Percentiles rank a stretch among this genome's conserved stretches.
Evolutionary conservation across 768 basidiomycete species (phyloP).

Genomic region (Leccinum incarnatum): DNA sequence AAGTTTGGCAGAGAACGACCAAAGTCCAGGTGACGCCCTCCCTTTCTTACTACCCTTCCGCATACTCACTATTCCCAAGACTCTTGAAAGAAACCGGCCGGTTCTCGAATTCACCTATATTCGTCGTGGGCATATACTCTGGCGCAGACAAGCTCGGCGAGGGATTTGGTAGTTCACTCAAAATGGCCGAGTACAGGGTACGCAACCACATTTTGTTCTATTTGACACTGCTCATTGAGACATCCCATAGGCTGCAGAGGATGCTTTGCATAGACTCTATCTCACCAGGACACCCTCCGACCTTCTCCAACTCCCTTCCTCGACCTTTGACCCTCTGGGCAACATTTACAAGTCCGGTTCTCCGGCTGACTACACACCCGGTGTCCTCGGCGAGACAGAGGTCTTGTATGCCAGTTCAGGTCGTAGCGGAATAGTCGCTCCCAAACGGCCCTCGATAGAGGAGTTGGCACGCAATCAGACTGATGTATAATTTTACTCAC

Average conservation of each 20-base stretch:
- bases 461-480: slow-evolving; percentile 19
- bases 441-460: slow-evolving; percentile 29
- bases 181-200: slow-evolving; percentile 94
- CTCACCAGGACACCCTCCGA: slow-evolving; percentile 75
- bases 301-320: slow-evolving; percentile 65
- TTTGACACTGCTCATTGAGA: background rate
- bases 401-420: slow-evolving; percentile 69
- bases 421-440: slow-evolving; percentile 42
- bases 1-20: slow-evolving; percentile 67
- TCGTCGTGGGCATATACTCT: slow-evolving; percentile 93
- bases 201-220: slow-evolving; percentile 17
- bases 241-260: slow-evolving; percentile 70
- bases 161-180: slow-evolving; percentile 88
- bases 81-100: slow-evolving; percentile 92
- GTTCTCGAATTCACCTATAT: slow-evolving; percentile 85
- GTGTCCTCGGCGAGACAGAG: slow-evolving; percentile 59
- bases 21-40: slow-evolving; percentile 54
- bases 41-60: background rate
- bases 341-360: slow-evolving; percentile 50
- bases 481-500: slow-evolving; percentile 27
- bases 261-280: slow-evolving; percentile 78
- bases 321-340: slow-evolving; percentile 64
- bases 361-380: slow-evolving; percentile 50
- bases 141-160: slow-evolving; percentile 86
- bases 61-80: slow-evolving; percentile 37